Conservation (phyloP, 192 early-diverging fungal species). For the Coemansia sp. region DNA sequence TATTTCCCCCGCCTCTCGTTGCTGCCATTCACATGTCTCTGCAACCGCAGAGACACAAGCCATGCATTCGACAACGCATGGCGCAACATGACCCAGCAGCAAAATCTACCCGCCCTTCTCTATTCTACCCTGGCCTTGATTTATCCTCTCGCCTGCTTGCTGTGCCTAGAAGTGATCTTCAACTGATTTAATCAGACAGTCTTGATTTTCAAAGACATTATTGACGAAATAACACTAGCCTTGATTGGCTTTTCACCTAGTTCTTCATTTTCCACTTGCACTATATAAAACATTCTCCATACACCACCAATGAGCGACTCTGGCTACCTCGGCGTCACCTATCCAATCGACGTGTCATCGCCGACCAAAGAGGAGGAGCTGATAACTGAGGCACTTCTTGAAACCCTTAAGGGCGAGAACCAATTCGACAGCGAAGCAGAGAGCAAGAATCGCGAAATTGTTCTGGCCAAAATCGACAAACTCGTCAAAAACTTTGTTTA, state of each 20-base stretch:
- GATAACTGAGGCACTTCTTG: constrained; percentile 67
- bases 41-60: constrained; percentile 1
- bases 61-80: constrained; percentile 12
- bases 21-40: constrained; percentile 3
- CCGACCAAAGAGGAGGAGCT: constrained; percentile 69
- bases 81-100: constrained; percentile 3
- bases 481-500: constrained; percentile 94
- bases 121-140: neutral
- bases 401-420: constrained; percentile 68
- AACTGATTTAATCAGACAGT: too few relatives aligned
- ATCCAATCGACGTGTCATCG: constrained; percentile 62
- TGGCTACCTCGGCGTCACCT: constrained; percentile 72
- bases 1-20: neutral
- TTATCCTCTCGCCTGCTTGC: too few relatives aligned
- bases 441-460: constrained; percentile 73
- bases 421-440: constrained; percentile 89
- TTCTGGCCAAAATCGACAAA: constrained; percentile 82
- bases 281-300: neutral
- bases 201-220: neutral
- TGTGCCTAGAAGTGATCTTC: too few relatives aligned
- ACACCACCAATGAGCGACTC: constrained; percentile 18
- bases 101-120: neutral
- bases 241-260: neutral
- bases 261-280: neutral
- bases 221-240: neutral